Conservation (phyloP, 169 alveolate genomes). For the Plasmodium berghei region DNA sequence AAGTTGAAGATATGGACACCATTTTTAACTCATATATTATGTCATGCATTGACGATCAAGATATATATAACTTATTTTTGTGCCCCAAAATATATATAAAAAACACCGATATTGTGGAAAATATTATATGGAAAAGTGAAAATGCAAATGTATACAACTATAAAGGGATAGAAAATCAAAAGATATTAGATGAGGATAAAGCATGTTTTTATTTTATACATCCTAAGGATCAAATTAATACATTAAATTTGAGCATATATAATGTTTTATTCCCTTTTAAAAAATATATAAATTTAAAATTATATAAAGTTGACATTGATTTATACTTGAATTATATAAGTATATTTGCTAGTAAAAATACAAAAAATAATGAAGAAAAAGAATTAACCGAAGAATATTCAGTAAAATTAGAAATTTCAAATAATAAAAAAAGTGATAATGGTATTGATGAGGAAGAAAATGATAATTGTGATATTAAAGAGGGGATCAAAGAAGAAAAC, state of each 20-base stretch:
- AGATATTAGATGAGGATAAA: conserved; percentile 42
- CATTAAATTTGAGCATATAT: conserved; percentile 53
- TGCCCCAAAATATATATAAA: conserved; percentile 63
- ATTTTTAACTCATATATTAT: conserved; percentile 34
- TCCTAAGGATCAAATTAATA: conserved; percentile 31
- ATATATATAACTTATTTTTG: conserved; percentile 55
- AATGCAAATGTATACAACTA: conserved; percentile 1
- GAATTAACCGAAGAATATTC: background rate
- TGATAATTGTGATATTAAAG: conserved; percentile 43
- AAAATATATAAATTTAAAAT: conserved; percentile 47
- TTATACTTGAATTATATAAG: conserved; percentile 15
- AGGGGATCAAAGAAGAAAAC: background rate
- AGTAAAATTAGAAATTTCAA: background rate
- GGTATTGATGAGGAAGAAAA: conserved; percentile 38
- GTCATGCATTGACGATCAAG: conserved; percentile 44
- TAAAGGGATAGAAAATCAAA: conserved; percentile 22
- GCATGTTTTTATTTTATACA: conserved; percentile 57
- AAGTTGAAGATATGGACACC: conserved; percentile 5
- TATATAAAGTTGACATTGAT: conserved; percentile 13
- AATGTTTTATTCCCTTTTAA: conserved; percentile 64
- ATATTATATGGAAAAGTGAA: conserved; percentile 16
- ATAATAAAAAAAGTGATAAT: background rate
- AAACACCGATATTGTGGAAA: conserved; percentile 7
- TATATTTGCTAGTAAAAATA: background rate
- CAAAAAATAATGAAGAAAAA: background rate